These are phyloP conservation scores for Saturnispora zaruensis DNA, from an alignment of 805 yeast species.

Conservation along the genomic window DNA sequence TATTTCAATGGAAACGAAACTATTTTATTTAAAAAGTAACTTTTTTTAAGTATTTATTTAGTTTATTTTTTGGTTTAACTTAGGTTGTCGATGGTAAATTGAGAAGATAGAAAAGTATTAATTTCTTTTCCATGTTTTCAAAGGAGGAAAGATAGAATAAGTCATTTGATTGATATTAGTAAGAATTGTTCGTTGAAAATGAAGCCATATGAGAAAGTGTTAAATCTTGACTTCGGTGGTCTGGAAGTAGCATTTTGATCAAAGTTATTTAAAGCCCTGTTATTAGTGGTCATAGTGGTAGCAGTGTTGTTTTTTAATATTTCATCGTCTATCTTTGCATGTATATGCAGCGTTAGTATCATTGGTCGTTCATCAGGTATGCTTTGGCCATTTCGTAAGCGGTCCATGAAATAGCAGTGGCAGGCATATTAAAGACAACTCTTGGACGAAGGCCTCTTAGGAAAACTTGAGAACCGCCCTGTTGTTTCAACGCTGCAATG, in stretches of 20 bases:
- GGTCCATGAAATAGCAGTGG: constrained; percentile 97
- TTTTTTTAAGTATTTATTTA: neutral
- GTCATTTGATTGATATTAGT: neutral
- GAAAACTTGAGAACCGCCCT: constrained; percentile 61
- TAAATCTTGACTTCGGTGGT: neutral
- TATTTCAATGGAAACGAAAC: neutral
- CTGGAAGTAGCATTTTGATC: neutral
- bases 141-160: no score
- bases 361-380: constrained; percentile 22
- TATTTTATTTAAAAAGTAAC: neutral
- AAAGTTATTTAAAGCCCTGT: neutral
- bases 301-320: neutral
- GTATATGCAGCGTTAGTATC: neutral
- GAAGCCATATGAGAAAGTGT: neutral
- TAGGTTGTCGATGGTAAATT: neutral
- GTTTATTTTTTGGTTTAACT: neutral
- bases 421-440: constrained; percentile 85
- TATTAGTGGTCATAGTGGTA: neutral
- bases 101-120: neutral
- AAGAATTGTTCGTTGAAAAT: neutral
- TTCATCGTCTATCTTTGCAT: neutral
- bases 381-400: constrained; percentile 95
- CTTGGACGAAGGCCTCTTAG: constrained; percentile 83
- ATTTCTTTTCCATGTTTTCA: neutral
- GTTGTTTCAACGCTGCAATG: constrained; percentile 51